Conservation (phyloP, 2,329 filamentous ascomycete species). For the Diplocarpon mali region DNA sequence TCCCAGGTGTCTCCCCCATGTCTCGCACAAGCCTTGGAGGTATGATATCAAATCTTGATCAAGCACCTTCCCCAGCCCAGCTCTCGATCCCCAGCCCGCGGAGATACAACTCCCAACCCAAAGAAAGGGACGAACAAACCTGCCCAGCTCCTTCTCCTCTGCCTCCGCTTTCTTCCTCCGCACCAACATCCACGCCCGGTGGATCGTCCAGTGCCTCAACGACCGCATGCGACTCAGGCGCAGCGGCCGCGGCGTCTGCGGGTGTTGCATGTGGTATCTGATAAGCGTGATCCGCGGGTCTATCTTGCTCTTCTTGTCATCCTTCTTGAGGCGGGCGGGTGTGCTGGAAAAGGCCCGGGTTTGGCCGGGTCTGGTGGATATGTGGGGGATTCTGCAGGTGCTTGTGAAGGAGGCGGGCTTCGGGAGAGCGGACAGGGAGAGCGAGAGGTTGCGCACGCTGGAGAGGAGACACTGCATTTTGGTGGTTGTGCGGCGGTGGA, state of each 20-base stretch:
- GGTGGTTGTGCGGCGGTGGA: slow-evolving; percentile 10
- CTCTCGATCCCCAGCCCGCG: too few species aligned
- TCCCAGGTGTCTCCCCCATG: background rate
- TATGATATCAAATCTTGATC: too few species aligned
- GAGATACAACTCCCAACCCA: background rate
- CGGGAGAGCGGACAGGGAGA: background rate
- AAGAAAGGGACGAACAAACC: slow-evolving; percentile 32
- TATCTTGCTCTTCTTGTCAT: slow-evolving; percentile 8
- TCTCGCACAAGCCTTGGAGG: background rate
- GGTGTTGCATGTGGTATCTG: slow-evolving; percentile 60
- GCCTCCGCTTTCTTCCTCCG: slow-evolving; percentile 55
- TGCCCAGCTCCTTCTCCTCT: slow-evolving; percentile 60
- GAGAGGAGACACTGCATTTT: slow-evolving; percentile 19
- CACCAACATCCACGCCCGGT: slow-evolving; percentile 85
- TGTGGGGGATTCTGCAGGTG: background rate
- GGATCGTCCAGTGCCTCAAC: slow-evolving; percentile 97
- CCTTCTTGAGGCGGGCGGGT: slow-evolving; percentile 4
- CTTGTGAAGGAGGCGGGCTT: background rate
- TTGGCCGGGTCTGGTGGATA: background rate
- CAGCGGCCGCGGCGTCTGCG: slow-evolving; percentile 61
- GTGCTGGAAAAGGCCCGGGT: slow-evolving; percentile 17
- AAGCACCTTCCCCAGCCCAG: background rate
- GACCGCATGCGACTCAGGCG: slow-evolving; percentile 79
- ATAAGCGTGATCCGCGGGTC: slow-evolving; percentile 5
- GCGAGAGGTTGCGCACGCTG: slow-evolving; percentile 12